Evolutionary conservation across 2,329 filamentous ascomycete genomes (phyloP), one percentile per base, ranked within the genome.

Genomic region (Neofusicoccum parvum): DNA sequence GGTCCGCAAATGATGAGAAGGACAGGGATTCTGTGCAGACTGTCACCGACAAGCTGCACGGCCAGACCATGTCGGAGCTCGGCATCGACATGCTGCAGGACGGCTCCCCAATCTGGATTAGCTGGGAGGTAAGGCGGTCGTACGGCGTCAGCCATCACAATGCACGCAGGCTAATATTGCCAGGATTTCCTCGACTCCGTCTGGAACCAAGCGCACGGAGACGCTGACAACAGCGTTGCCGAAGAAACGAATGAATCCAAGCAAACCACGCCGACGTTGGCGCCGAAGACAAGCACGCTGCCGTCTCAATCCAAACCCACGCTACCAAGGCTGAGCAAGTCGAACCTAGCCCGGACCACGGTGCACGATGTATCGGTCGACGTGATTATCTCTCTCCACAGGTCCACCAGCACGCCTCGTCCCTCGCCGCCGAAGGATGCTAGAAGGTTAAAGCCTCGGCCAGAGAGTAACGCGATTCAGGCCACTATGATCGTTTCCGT

Each of bases 401-500:
- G 58, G 17, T 4, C 41, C 27, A 39, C 41, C 27, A 41, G 17
- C 17, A 34, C 36, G 6, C 59, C 48, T 12, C 48, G 59, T 12
- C 46, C 45, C 3, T 14, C 59, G 5, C 43, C 43, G 5, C 10
- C 62, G 5, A 54, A 54, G 36, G 49, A 65, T n/a, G 36, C 11
- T 5, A 32, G 80, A 70, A 76, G 37, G 68, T 68, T 45, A 9
- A 56, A 48, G 36, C 34, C 51, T 6, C 53, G 41, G n/a, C 54
- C 46, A 4, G 53, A 50, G 34, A 39, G 36, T 23, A 34, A 51
- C n/a, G 78, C 82, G 37, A 75, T 87, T 0, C 86, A 86, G 68
- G 88, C 90, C 23, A 90, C 89, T 69, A 91, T 93, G 88, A 91
- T 92, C 53, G 86, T 93, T 23, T 90, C 88, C 0, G 85, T 91